Evolutionary conservation across 1,284 basidiomycete species (phyloP).

Genomic region (Naganishia sp.): DNA sequence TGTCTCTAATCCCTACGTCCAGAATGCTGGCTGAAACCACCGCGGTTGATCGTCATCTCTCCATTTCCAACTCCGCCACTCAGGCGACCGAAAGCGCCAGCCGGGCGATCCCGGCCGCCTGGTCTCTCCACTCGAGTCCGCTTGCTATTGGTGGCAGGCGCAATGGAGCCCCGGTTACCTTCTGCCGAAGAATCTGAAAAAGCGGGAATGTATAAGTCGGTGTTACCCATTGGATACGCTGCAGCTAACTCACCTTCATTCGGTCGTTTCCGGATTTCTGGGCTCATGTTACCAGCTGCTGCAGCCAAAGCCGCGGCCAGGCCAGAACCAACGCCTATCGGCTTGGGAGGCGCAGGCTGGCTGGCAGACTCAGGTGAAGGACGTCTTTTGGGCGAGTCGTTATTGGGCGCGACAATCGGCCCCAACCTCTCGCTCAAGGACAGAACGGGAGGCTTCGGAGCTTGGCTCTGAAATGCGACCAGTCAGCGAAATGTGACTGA

Average conservation of each 20-base stretch:
- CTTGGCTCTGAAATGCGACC: neutral
- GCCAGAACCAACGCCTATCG: neutral
- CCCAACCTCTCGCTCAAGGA: conserved; percentile 12
- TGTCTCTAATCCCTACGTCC: neutral
- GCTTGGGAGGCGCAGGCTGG: neutral
- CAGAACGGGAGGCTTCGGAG: conserved; percentile 1
- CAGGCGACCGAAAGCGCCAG: conserved; percentile 11
- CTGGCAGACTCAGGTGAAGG: neutral
- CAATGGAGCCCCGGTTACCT: conserved; percentile 1
- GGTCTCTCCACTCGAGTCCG: conserved; percentile 29
- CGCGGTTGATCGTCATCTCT: conserved; percentile 8
- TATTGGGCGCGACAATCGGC: neutral
- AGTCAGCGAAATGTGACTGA: neutral
- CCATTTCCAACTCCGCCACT: conserved; percentile 5
- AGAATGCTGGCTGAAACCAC: conserved; percentile 4
- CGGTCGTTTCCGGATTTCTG: conserved; percentile 26
- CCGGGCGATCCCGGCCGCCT: conserved; percentile 24
- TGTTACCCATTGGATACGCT: too few relatives aligned
- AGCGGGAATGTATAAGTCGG: neutral
- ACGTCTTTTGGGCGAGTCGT: neutral
- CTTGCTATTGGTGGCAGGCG: conserved; percentile 11
- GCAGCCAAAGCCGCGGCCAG: conserved; percentile 10
- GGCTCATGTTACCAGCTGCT: conserved; percentile 4
- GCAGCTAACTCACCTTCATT: conserved; percentile 16
- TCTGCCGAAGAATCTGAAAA: neutral